Conservation (phyloP, 2,329 filamentous ascomycete genomes). For the Exophiala alcalophila region DNA sequence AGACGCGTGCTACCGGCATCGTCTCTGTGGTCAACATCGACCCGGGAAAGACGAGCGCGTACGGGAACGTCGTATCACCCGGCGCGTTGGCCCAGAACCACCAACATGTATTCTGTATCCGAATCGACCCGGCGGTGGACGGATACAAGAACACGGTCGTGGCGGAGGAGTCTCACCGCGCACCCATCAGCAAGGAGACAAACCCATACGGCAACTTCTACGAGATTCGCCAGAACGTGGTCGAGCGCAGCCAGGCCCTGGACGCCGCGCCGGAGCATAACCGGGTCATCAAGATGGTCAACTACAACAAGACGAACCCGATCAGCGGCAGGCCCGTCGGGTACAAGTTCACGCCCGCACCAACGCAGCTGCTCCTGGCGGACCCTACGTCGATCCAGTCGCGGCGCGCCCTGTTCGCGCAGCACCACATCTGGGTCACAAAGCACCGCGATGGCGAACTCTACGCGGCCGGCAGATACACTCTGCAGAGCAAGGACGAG, state of each 20-base stretch:
- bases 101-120: constrained; percentile 65
- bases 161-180: constrained; percentile 52
- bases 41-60: constrained; percentile 52
- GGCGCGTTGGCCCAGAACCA: constrained; percentile 67
- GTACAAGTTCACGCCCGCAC: constrained; percentile 49
- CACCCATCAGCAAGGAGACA: constrained; percentile 49
- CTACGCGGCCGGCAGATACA: constrained; percentile 50
- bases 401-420: constrained; percentile 48
- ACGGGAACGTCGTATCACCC: constrained; percentile 62
- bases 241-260: constrained; percentile 48
- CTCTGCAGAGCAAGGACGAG: constrained; percentile 46
- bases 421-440: constrained; percentile 53
- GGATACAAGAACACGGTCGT: constrained; percentile 53
- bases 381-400: constrained; percentile 44
- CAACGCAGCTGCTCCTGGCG: constrained; percentile 50
- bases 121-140: constrained; percentile 65
- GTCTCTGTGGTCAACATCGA: constrained; percentile 61
- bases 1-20: constrained; percentile 65
- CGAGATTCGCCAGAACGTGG: constrained; percentile 48
- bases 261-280: constrained; percentile 52
- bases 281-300: constrained; percentile 51
- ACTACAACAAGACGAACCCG: constrained; percentile 44
- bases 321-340: constrained; percentile 44
- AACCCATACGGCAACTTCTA: constrained; percentile 65
- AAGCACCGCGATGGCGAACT: constrained; percentile 50